phyloP scores from a whole-genome alignment of 1,284 basidiomycete species.

The Fomitopsis schrenkii region DNA sequence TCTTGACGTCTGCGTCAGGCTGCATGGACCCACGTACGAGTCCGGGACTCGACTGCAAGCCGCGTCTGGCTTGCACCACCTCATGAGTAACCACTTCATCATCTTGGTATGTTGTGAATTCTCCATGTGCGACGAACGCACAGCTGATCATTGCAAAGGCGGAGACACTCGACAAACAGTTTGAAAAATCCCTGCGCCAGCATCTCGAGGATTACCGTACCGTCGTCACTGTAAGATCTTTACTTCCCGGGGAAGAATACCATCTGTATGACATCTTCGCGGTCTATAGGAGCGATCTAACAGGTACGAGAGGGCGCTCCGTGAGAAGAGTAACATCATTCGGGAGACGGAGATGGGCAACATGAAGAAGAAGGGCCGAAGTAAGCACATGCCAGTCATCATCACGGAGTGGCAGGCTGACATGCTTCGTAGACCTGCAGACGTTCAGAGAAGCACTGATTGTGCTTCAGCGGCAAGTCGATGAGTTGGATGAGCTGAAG shows the following conservation, averaged over 20 bases:
- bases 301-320: constrained; percentile 74
- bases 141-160: constrained; percentile 40
- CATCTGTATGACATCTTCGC: not conserved
- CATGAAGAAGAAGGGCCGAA: constrained; percentile 81
- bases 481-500: constrained; percentile 82
- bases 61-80: constrained; percentile 86
- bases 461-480: constrained; percentile 85
- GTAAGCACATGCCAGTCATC: constrained; percentile 39
- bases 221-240: constrained; percentile 54
- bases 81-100: constrained; percentile 92
- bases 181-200: constrained; percentile 85
- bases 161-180: constrained; percentile 84
- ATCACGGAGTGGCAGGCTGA: not conserved
- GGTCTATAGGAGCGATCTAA: constrained; percentile 66
- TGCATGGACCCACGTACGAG: constrained; percentile 80
- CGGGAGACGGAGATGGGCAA: constrained; percentile 87
- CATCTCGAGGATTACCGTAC: constrained; percentile 80
- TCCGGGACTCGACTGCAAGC: constrained; percentile 75
- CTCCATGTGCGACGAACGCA: not conserved
- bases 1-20: constrained; percentile 32
- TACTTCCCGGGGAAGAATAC: constrained; percentile 20
- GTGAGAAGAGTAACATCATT: constrained; percentile 83
- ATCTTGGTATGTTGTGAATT: constrained; percentile 59
- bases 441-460: constrained; percentile 82
- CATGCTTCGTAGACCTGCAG: constrained; percentile 60